Conservation (phyloP, 805 yeast species). For the Starmerella bombi region DNA sequence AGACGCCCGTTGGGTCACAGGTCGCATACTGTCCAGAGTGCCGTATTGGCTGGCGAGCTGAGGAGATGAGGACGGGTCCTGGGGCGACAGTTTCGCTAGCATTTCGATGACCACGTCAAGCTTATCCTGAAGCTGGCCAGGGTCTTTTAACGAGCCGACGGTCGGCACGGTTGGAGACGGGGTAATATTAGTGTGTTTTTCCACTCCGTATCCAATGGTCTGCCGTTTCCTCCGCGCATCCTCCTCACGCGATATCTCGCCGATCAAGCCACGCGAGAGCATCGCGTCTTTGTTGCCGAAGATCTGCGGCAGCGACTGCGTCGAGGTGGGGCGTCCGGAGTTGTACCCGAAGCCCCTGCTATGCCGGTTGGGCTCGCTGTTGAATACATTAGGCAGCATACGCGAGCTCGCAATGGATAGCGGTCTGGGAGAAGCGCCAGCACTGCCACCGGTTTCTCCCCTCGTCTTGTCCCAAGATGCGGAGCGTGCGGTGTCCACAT, state of each 20-base stretch:
- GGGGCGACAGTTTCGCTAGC: constrained; percentile 23
- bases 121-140: constrained; percentile 24
- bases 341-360: background rate
- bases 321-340: background rate
- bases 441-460: background rate
- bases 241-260: constrained; percentile 31
- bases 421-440: constrained; percentile 1
- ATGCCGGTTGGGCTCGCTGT: background rate
- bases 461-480: too few species aligned
- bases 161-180: background rate
- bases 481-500: background rate
- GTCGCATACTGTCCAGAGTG: background rate
- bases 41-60: background rate
- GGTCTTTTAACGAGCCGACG: background rate
- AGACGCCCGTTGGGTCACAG: constrained; percentile 4
- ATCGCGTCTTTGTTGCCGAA: constrained; percentile 16
- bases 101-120: constrained; percentile 26
- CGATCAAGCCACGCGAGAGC: constrained; percentile 29
- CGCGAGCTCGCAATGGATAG: constrained; percentile 10
- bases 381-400: background rate
- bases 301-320: constrained; percentile 20
- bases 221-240: constrained; percentile 26
- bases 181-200: background rate
- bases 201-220: constrained; percentile 10
- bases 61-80: background rate